These are phyloP conservation scores for Chlamydomonas sp. DNA, from an alignment of 139 green algal genomes.

Conservation along the genomic window DNA sequence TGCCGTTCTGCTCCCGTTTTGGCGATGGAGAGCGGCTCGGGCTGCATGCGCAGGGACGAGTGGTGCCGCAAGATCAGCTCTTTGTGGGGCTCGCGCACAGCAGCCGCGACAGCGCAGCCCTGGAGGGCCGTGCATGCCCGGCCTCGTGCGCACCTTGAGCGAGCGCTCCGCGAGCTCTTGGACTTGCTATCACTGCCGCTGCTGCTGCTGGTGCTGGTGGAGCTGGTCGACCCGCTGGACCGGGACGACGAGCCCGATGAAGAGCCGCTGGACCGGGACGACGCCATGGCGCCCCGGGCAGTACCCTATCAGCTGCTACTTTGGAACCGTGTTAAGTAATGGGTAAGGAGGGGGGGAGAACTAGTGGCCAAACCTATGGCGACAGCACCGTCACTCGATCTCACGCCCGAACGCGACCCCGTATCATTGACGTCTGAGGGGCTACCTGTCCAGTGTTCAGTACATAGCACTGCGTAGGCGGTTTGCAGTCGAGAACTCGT, in stretches of 20 bases:
- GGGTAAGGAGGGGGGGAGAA: too few relatives aligned
- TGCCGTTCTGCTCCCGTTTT: background rate
- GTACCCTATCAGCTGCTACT: too few relatives aligned
- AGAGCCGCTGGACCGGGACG: background rate
- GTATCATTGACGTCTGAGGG: too few relatives aligned
- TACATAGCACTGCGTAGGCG: too few relatives aligned
- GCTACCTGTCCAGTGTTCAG: too few relatives aligned
- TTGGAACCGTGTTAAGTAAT: too few relatives aligned
- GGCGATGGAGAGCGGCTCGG: constrained; percentile 14
- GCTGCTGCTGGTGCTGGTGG: constrained; percentile 20
- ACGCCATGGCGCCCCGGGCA: background rate
- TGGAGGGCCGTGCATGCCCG: background rate
- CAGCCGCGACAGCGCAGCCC: background rate
- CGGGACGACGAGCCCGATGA: background rate
- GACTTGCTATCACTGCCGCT: constrained; percentile 18
- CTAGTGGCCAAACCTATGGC: too few relatives aligned
- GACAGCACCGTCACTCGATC: too few relatives aligned
- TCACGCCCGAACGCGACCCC: too few relatives aligned
- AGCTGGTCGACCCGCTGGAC: constrained; percentile 9
- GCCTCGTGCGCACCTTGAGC: constrained; percentile 19
- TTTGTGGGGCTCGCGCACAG: background rate
- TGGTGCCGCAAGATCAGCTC: constrained; percentile 3
- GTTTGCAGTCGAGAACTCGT: too few relatives aligned
- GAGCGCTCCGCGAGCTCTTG: constrained; percentile 10
- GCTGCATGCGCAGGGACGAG: background rate